Evolutionary conservation across 345 rosid species (phyloP), one percentile per base, ranked within the genome.

Genomic region (Ceriops tagal): DNA sequence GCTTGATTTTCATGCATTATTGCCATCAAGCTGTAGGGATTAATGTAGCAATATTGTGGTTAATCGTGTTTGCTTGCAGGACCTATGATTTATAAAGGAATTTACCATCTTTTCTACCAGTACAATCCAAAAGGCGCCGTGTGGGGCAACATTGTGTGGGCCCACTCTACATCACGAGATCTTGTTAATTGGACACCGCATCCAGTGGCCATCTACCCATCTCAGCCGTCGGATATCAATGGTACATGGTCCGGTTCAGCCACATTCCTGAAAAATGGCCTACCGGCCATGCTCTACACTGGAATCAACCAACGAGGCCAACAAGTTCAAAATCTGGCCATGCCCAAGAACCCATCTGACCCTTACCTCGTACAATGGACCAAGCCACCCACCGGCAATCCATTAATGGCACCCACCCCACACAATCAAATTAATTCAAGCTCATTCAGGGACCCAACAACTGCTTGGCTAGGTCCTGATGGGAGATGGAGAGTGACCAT

Each of bases 91-190:
- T 86, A 88, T 85, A 86, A 84, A 72, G 96, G 92, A 68, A 64
- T 90, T 28, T 88, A 90, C 68, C 96, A 90, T 67, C 58, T 90
- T 35, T 87, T 88, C 82, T 90, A 90, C 75, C 92, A 90, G 75
- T 88, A 79, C 77, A 90, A 90, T 58, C 91, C 96, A 0, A 83
- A 84, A 62, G 89, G 85, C 16, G 83, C 85, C 6, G 83, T 79
- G 64, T 88, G 91, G 96, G 91, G 88, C 31, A 81, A 86, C 78
- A 86, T 85, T 1, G 92, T 92, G 18, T 90, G 95, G 96, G 98
- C 84, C 55, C 98, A 92, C 63, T 87, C 98, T 9, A 88, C 92
- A 49, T 92, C 96, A 13, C 76, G 57, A 30, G 93, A 92, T 49
- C 84, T 90, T 26, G 74, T 90, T 3, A 87, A 87, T 71, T 92